Conservation (phyloP, 176 grass and related monocot genomes). For the Puya raimondii region DNA sequence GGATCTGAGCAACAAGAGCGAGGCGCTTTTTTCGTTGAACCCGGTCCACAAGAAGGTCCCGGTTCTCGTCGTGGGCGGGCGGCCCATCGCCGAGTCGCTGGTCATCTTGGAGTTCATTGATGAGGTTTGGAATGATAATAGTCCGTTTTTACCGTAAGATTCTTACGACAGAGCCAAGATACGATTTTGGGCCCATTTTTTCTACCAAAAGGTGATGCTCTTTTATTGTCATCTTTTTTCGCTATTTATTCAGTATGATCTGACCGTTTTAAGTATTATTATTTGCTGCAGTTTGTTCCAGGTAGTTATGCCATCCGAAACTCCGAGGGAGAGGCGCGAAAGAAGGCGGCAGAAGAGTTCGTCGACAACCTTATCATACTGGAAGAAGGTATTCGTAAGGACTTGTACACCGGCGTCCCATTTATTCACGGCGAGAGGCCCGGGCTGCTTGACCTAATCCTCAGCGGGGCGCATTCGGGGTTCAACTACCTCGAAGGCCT, state of each 20-base stretch:
- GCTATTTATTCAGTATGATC: not conserved
- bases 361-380: not conserved
- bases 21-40: conserved; percentile 27
- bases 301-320: not conserved
- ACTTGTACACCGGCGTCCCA: conserved; percentile 8
- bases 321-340: conserved; percentile 9
- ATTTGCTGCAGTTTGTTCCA: not conserved
- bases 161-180: conserved; percentile 20
- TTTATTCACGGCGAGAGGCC: conserved; percentile 13
- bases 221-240: too few relatives aligned
- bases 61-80: conserved; percentile 25
- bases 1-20: conserved; percentile 35
- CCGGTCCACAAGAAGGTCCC: conserved; percentile 42
- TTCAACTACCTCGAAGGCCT: not conserved
- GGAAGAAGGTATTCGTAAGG: conserved; percentile 19
- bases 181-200: conserved; percentile 31
- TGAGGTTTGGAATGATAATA: conserved; percentile 18
- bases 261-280: not conserved
- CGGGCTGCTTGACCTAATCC: conserved; percentile 13
- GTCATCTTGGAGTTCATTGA: conserved; percentile 30
- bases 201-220: conserved; percentile 34
- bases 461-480: not conserved
- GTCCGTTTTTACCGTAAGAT: conserved; percentile 23
- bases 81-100: conserved; percentile 20
- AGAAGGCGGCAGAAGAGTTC: conserved; percentile 22